Percentiles rank a stretch among this genome's conserved stretches.
phyloP scores from a whole-genome alignment of 2,329 filamentous ascomycete species.

The Penicillium palitans region DNA sequence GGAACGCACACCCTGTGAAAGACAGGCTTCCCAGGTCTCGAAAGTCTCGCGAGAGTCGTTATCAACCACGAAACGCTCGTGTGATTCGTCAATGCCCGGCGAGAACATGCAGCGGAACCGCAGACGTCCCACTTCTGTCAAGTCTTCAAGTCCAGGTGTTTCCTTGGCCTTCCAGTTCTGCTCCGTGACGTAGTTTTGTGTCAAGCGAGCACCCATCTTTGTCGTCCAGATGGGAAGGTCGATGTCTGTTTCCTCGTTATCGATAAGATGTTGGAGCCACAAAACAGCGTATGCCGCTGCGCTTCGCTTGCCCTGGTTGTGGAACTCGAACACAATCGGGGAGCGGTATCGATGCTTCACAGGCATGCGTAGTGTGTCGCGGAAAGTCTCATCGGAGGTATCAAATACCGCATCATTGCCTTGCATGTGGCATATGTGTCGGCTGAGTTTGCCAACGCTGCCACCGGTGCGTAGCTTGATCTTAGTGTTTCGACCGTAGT shows the following conservation, averaged over 20 bases:
- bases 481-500: slow-evolving; percentile 64
- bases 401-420: slow-evolving; percentile 65
- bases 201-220: slow-evolving; percentile 69
- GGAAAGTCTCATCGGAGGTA: slow-evolving; percentile 51
- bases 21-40: slow-evolving; percentile 91
- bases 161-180: slow-evolving; percentile 63
- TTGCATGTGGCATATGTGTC: slow-evolving; percentile 60
- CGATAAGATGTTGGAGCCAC: slow-evolving; percentile 82
- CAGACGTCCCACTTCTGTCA: slow-evolving; percentile 78
- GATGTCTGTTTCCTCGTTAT: slow-evolving; percentile 74
- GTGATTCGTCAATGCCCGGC: slow-evolving; percentile 82
- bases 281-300: slow-evolving; percentile 74
- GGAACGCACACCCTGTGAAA: slow-evolving; percentile 77
- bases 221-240: slow-evolving; percentile 92
- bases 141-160: slow-evolving; percentile 70
- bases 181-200: slow-evolving; percentile 89
- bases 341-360: slow-evolving; percentile 89
- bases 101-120: slow-evolving; percentile 82
- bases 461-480: slow-evolving; percentile 81
- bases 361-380: slow-evolving; percentile 69
- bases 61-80: slow-evolving; percentile 78
- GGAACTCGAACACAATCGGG: slow-evolving; percentile 85
- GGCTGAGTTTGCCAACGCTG: slow-evolving; percentile 69
- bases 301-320: slow-evolving; percentile 66
- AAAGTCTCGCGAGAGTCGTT: slow-evolving; percentile 91